phyloP scores from a whole-genome alignment of 306 rosid species.

The Pyrus betulifolia region DNA sequence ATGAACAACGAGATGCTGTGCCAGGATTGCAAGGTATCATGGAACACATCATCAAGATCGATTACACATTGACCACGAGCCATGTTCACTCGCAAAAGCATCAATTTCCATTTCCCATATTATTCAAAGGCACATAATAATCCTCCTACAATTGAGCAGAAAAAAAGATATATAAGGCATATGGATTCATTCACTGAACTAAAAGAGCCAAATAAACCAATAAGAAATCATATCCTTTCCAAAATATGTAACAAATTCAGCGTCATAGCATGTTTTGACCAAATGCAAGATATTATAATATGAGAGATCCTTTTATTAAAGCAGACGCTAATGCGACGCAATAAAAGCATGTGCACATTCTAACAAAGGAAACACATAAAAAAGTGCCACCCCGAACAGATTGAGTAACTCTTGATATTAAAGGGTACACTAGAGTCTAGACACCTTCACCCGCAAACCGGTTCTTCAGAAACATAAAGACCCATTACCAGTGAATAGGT shows the following conservation, averaged over 20 bases:
- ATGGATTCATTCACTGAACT: background rate
- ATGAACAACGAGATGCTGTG: slow-evolving; percentile 35
- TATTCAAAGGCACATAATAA: slow-evolving; percentile 15
- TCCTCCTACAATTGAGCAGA: slow-evolving; percentile 9
- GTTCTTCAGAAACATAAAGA: background rate
- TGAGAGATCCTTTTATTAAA: background rate
- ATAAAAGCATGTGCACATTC: background rate
- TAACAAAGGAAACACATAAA: background rate
- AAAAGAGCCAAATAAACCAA: background rate
- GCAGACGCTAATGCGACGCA: background rate
- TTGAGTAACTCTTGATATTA: background rate
- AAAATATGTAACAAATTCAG: background rate
- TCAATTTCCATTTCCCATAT: slow-evolving; percentile 9
- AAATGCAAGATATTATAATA: background rate
- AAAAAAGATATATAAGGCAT: background rate
- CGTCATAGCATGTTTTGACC: background rate
- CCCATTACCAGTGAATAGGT: background rate
- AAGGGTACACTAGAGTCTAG: background rate
- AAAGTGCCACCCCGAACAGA: background rate
- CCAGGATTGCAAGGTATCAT: slow-evolving; percentile 21
- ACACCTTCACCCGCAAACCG: background rate
- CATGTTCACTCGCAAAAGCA: background rate
- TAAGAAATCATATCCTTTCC: background rate
- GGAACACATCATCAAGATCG: slow-evolving; percentile 11
- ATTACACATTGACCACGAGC: background rate